A percentile compares a stretch with the other conserved stretches of the same genome.
phyloP scores from a whole-genome alignment of 352 stramenopile genomes.

The Pythium vanterpoolii region DNA sequence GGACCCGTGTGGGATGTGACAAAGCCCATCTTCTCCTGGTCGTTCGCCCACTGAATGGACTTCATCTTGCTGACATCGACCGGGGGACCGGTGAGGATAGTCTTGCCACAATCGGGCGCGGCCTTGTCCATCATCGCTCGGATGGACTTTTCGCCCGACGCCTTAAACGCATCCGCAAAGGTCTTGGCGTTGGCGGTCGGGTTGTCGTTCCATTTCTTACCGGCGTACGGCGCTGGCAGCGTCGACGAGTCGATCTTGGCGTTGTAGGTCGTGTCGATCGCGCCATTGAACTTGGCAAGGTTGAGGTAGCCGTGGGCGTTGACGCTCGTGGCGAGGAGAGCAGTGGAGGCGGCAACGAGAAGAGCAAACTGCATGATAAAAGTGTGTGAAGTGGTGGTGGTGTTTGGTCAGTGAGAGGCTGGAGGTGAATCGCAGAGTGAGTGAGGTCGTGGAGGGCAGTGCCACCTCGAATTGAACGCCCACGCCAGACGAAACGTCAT shows the following conservation, averaged over 20 bases:
- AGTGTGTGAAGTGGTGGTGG: too few relatives aligned
- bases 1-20: conserved; percentile 50
- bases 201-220: conserved; percentile 56
- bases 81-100: conserved; percentile 28
- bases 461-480: too few relatives aligned
- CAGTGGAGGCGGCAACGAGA: conserved; percentile 16
- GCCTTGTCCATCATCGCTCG: conserved; percentile 37
- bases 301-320: conserved; percentile 56
- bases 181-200: conserved; percentile 37
- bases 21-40: conserved; percentile 43
- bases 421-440: too few relatives aligned
- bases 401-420: too few relatives aligned
- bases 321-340: conserved; percentile 22
- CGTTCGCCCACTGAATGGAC: conserved; percentile 45
- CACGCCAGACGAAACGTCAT: too few relatives aligned
- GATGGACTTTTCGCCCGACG: conserved; percentile 42
- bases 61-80: conserved; percentile 41
- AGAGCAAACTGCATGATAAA: too few relatives aligned
- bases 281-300: conserved; percentile 32
- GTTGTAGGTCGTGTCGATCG: conserved; percentile 33
- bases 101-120: conserved; percentile 41
- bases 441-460: too few relatives aligned
- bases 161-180: conserved; percentile 40
- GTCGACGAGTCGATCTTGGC: conserved; percentile 37
- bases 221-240: conserved; percentile 33